phyloP scores from a whole-genome alignment of 148 eudicot genomes.

The Camellia sinensis region DNA sequence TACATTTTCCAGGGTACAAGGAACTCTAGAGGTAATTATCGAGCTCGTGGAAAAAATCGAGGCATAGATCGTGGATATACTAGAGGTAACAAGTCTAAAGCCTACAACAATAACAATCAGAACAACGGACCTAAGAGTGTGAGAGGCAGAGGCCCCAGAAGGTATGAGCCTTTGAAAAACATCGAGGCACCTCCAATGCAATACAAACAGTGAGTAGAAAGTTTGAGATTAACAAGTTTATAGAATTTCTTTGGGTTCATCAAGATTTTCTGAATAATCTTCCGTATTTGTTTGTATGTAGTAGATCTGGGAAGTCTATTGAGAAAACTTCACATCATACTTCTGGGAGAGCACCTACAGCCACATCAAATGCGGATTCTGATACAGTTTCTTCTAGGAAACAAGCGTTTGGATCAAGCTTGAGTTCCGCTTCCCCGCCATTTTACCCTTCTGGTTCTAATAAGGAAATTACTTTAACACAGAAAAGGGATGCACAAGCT shows the following conservation, averaged over 20 bases:
- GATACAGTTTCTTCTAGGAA: constrained; percentile 47
- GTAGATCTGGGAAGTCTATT: constrained; percentile 48
- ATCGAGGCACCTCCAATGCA: constrained; percentile 41
- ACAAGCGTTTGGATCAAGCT: constrained; percentile 60
- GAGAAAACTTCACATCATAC: constrained; percentile 47
- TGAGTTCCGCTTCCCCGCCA: constrained; percentile 91
- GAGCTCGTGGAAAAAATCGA: constrained; percentile 69
- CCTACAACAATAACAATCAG: constrained; percentile 37
- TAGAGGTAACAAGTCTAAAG: constrained; percentile 47
- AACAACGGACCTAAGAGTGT: constrained; percentile 56
- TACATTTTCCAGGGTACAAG: constrained; percentile 51
- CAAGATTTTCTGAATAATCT: background rate
- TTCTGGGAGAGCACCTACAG: constrained; percentile 40
- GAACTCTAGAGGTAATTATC: constrained; percentile 56
- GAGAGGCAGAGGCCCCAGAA: constrained; percentile 84
- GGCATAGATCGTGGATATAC: constrained; percentile 49
- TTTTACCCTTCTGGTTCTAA: constrained; percentile 85
- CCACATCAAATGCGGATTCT: constrained; percentile 41
- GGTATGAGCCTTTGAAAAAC: constrained; percentile 63
- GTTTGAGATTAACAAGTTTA: constrained; percentile 1
- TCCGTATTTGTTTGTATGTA: constrained; percentile 11
- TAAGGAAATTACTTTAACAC: constrained; percentile 43
- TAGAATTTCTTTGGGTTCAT: background rate
- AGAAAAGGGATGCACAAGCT: constrained; percentile 51
- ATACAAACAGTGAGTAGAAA: constrained; percentile 63